Conservation (phyloP, 352 stramenopile genomes). For the Phytophthora vignae region DNA sequence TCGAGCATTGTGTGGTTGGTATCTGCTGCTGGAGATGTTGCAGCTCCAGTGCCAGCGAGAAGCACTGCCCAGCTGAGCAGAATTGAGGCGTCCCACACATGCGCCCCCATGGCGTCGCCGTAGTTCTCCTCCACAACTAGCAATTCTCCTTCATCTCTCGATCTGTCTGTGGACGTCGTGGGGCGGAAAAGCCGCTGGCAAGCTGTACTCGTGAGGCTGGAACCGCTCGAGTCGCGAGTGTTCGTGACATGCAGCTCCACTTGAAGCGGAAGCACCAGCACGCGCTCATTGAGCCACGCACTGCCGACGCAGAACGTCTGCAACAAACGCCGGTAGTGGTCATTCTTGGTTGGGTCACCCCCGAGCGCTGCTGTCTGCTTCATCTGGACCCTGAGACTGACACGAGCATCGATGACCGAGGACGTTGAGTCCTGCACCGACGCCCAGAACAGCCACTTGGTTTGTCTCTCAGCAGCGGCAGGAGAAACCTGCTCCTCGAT, state of each 20-base stretch:
- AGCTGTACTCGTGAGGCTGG: constrained; percentile 6
- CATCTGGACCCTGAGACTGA: constrained; percentile 16
- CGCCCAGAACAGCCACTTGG: constrained; percentile 18
- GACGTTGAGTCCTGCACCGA: not conserved
- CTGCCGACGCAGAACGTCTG: constrained; percentile 51
- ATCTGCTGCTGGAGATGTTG: not conserved
- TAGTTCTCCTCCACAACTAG: constrained; percentile 69
- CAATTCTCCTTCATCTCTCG: not conserved
- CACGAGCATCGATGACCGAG: not conserved
- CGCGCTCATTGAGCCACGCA: constrained; percentile 30
- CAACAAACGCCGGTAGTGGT: constrained; percentile 22
- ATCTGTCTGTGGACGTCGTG: not conserved
- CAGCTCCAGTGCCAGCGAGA: constrained; percentile 2
- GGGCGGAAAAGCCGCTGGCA: constrained; percentile 21
- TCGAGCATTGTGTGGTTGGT: constrained; percentile 38
- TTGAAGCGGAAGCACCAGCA: constrained; percentile 53
- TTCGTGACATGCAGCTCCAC: constrained; percentile 16
- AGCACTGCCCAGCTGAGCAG: constrained; percentile 53
- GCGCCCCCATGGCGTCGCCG: constrained; percentile 67
- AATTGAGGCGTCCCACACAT: constrained; percentile 76
- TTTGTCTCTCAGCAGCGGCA: not conserved
- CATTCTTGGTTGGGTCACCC: not conserved
- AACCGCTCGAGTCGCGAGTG: not conserved
- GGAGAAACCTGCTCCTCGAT: constrained; percentile 8
- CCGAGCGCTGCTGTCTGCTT: not conserved